These are phyloP conservation scores for Xylaria sp. DNA, from an alignment of 2,329 filamentous ascomycete genomes.

Conservation along the genomic window DNA sequence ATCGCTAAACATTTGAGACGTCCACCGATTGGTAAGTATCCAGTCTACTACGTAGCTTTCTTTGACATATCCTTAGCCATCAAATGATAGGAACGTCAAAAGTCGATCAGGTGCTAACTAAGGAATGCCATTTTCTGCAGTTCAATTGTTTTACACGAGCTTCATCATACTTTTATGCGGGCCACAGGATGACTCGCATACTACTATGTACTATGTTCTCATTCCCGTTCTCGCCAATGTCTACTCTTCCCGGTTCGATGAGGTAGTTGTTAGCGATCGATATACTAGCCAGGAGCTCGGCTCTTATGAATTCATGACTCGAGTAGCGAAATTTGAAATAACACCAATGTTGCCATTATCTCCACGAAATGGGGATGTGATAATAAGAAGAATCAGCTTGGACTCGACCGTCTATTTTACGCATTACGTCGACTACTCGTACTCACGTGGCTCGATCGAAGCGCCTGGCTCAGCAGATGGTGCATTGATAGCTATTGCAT, in stretches of 20 bases:
- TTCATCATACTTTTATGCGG: not conserved
- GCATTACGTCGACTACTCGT: not conserved
- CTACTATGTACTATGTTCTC: not conserved
- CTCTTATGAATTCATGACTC: not conserved
- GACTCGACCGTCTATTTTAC: too few species aligned
- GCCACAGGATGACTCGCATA: not conserved
- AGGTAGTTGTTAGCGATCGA: not conserved
- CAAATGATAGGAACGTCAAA: not conserved
- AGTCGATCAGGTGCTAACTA: not conserved
- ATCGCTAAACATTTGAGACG: too few species aligned
- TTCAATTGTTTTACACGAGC: not conserved
- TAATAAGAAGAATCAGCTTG: not conserved
- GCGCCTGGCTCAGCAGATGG: not conserved
- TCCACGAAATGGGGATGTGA: not conserved
- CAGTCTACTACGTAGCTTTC: not conserved
- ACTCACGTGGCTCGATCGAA: not conserved
- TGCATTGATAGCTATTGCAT: not conserved
- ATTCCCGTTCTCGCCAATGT: not conserved
- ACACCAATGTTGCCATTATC: not conserved
- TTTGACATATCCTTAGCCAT: not conserved
- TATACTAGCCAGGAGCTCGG: not conserved
- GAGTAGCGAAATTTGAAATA: not conserved
- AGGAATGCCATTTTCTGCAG: not conserved
- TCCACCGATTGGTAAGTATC: too few species aligned
- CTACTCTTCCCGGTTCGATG: not conserved